These are phyloP conservation scores for Ophiocordyceps australis DNA, from an alignment of 2,329 filamentous ascomycete genomes.

Conservation along the genomic window DNA sequence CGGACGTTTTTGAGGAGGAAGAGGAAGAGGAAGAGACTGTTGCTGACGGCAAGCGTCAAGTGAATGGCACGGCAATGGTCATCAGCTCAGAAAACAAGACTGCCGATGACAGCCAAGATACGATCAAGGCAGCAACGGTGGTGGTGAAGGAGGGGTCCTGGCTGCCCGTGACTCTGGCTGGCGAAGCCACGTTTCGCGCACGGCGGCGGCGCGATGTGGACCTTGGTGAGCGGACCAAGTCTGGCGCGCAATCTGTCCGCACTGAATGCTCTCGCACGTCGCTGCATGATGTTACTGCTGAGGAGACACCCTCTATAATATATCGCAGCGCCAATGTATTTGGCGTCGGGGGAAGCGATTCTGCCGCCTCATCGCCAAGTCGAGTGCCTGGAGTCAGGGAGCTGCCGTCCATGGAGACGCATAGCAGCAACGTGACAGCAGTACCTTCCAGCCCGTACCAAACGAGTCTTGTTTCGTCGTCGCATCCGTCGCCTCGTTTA, in stretches of 20 bases:
- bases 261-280: slow-evolving; percentile 30
- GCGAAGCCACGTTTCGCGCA: slow-evolving; percentile 6
- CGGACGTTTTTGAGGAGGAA: slow-evolving; percentile 74
- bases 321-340: slow-evolving; percentile 18
- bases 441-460: slow-evolving; percentile 47
- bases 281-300: slow-evolving; percentile 32
- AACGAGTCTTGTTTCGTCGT: slow-evolving; percentile 43
- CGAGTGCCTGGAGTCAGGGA: slow-evolving; percentile 23
- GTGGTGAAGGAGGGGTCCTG: no score
- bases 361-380: slow-evolving; percentile 25
- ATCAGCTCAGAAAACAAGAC: slow-evolving; percentile 17
- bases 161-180: slow-evolving; percentile 5
- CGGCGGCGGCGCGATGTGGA: slow-evolving; percentile 26
- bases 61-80: background rate
- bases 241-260: slow-evolving; percentile 14
- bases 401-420: slow-evolving; percentile 29
- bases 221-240: slow-evolving; percentile 19
- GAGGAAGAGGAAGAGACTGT: slow-evolving; percentile 45
- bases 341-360: slow-evolving; percentile 14
- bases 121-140: slow-evolving; percentile 14
- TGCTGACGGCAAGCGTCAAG: slow-evolving; percentile 14
- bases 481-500: slow-evolving; percentile 47
- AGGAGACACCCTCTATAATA: slow-evolving; percentile 23
- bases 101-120: slow-evolving; percentile 20
- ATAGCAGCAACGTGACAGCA: slow-evolving; percentile 22